These are phyloP conservation scores for Cutaneotrichosporon curvatum DNA, from an alignment of 1,284 basidiomycete genomes.

Conservation along the genomic window DNA sequence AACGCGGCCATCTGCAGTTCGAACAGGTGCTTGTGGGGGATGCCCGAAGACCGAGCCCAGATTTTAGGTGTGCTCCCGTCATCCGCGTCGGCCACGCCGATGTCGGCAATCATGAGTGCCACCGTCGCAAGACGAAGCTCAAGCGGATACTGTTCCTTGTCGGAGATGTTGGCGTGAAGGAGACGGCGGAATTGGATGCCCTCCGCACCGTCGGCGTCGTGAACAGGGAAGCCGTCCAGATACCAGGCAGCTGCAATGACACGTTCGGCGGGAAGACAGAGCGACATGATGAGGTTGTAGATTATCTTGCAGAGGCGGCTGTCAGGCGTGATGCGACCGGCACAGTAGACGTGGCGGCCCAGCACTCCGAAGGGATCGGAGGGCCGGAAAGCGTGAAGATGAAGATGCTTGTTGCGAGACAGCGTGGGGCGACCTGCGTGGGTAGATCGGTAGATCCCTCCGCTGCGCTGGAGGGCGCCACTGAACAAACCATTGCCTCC, in stretches of 20 bases:
- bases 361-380: constrained; percentile 12
- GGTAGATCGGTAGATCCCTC: too few relatives aligned
- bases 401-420: not conserved
- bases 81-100: too few relatives aligned
- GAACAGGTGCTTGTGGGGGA: too few relatives aligned
- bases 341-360: constrained; percentile 2
- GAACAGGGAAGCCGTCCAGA: constrained; percentile 12
- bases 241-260: constrained; percentile 14
- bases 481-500: too few relatives aligned
- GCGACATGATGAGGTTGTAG: constrained; percentile 6
- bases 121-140: constrained; percentile 1
- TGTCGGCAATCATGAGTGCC: not conserved
- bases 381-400: not conserved
- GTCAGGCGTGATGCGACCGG: constrained; percentile 5
- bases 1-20: too few relatives aligned
- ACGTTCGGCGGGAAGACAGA: constrained; percentile 7
- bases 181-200: constrained; percentile 4
- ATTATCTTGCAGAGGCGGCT: constrained; percentile 7
- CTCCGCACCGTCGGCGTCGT: constrained; percentile 6
- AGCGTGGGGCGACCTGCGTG: too few relatives aligned
- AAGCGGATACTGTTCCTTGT: not conserved
- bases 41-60: too few relatives aligned
- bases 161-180: not conserved
- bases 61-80: too few relatives aligned
- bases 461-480: too few relatives aligned